Percentiles rank a stretch among this genome's conserved stretches.
These are phyloP conservation scores for Blastobotrys peoriensis DNA, from an alignment of 805 yeast genomes.

Conservation along the genomic window DNA sequence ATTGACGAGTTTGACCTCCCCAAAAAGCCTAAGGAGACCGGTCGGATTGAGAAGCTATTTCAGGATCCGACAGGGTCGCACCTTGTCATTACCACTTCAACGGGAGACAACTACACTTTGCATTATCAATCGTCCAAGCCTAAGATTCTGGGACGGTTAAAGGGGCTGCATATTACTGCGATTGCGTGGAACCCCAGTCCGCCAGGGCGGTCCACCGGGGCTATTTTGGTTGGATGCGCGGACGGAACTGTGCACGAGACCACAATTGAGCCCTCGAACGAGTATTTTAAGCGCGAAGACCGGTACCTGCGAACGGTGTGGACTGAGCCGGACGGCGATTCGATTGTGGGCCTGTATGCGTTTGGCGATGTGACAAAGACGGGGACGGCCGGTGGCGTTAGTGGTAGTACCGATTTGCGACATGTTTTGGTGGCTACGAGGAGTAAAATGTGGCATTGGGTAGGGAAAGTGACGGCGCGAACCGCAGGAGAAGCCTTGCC, in stretches of 20 bases:
- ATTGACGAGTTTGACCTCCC: conserved; percentile 39
- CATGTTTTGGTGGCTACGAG: conserved; percentile 17
- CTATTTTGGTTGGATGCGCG: conserved; percentile 43
- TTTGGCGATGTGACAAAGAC: conserved; percentile 9
- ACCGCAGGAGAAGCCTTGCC: conserved; percentile 26
- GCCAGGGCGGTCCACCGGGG: conserved; percentile 37
- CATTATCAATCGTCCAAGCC: conserved; percentile 37
- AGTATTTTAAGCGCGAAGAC: conserved; percentile 39
- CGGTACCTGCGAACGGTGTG: conserved; percentile 38
- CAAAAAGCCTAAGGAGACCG: conserved; percentile 22
- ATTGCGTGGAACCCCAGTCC: conserved; percentile 39
- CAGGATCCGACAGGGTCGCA: conserved; percentile 50
- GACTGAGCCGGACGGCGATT: conserved; percentile 27
- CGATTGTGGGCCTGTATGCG: conserved; percentile 22
- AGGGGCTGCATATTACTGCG: conserved; percentile 38
- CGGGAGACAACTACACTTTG: conserved; percentile 44
- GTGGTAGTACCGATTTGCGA: conserved; percentile 8
- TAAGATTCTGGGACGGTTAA: conserved; percentile 41
- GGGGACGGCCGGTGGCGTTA: too few relatives aligned
- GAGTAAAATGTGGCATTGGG: conserved; percentile 24
- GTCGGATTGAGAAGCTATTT: conserved; percentile 34
- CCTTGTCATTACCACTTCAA: conserved; percentile 43
- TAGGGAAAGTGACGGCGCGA: conserved; percentile 17
- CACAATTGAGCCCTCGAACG: conserved; percentile 40
- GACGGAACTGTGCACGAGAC: conserved; percentile 46